Base-by-base conservation (phyloP, 2,329 filamentous ascomycete species). In the Moelleriella libera region DNA sequence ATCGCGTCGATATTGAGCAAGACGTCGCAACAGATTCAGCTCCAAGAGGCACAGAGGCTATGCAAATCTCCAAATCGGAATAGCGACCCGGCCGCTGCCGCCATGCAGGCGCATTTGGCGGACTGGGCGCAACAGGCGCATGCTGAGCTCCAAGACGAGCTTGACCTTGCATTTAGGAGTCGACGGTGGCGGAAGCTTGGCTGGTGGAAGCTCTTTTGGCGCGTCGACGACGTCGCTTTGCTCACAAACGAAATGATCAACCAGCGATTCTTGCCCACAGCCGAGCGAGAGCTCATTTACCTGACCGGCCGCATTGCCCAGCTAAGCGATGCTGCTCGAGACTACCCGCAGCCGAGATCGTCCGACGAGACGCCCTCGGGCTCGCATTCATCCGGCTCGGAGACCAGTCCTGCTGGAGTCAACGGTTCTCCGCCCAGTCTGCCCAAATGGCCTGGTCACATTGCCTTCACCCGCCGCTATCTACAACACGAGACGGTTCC, bases 131-230 rank as follows among this genome's bases (percentile, higher is more conserved):
- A 90, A 57, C 70, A 71, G 28, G 87, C 86, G 0, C 90, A 97
- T 60, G 75, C 80, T 1, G 90, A 97, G 63, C 74, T 97, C 6
- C 85, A 88, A 52, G 76, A 83, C 45, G 77, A 88, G 55, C 76
- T 96, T 2, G 83, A 90, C 53, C 67, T 78, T 43, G 88, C 87
- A 0, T 90, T 96, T 55, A 70, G 76, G 0, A 80, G 85, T n/a
- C 73, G 69, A 14, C 73, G 80, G 40, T 96, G 90, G 90, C 76
- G 79, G 30, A 83, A 85, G 52, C 70, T 95, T 4, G 76, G 81
- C 12, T 97, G 90, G 89, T 96, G 88, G 84, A 94, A 94, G 62
- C 74, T 97, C 0, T 88, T 95, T 60, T 95, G 88, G 88, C 80
- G 88, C 21, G 88, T 92, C 29, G 90, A 97, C 59, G 90, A 96